A percentile compares a stretch with the other conserved stretches of the same genome.
Conservation (phyloP, 2,329 filamentous ascomycete genomes). For the Aspergillus melleus region DNA sequence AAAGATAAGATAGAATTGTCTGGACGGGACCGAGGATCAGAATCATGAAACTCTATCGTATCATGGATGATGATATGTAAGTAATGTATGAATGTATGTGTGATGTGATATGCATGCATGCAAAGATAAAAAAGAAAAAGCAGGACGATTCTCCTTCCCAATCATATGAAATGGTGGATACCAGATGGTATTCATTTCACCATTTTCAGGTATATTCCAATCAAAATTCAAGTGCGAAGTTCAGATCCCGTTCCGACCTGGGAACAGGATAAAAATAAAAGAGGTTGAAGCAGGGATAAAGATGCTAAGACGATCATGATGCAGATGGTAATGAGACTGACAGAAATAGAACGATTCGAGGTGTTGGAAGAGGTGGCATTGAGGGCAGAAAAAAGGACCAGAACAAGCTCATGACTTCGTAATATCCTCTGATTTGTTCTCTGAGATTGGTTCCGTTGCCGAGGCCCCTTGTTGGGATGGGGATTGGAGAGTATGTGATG, state of each 20-base stretch:
- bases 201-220: constrained; percentile 2
- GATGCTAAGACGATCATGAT: not conserved
- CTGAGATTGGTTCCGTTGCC: constrained; percentile 32
- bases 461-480: constrained; percentile 19
- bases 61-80: constrained; percentile 1
- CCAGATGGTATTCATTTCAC: not conserved
- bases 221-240: constrained; percentile 8
- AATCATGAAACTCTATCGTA: constrained; percentile 5
- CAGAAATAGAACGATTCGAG: not conserved
- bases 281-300: not conserved
- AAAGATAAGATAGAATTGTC: not conserved
- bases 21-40: not conserved
- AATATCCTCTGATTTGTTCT: constrained; percentile 14
- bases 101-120: not conserved
- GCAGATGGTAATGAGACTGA: constrained; percentile 1
- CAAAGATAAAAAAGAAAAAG: not conserved
- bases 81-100: not conserved
- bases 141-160: not conserved
- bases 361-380: not conserved
- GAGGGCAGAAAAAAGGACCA: not conserved
- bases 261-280: constrained; percentile 13
- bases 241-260: constrained; percentile 16
- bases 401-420: not conserved
- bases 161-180: not conserved
- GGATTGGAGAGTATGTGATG: constrained; percentile 6